phyloP scores from a whole-genome alignment of 164 flowering plant genomes.

The Litsea cubeba region DNA sequence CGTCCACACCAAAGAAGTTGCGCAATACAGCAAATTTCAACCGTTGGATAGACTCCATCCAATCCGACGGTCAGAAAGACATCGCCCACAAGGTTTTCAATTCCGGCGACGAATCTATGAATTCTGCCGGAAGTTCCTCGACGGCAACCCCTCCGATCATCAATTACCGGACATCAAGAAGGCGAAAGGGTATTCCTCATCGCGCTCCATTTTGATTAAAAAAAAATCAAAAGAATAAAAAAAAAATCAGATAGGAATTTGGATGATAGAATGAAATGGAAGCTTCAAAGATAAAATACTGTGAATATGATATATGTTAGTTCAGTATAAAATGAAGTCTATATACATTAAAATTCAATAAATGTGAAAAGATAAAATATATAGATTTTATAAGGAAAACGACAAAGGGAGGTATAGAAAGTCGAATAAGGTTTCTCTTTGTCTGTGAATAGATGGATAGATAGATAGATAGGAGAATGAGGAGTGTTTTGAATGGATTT shows the following conservation, averaged over 20 bases:
- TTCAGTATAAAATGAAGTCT: background rate
- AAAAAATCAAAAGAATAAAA: background rate
- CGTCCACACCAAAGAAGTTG: slow-evolving; percentile 45
- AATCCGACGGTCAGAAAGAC: slow-evolving; percentile 10
- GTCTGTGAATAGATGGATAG: background rate
- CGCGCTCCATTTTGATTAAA: slow-evolving; percentile 46
- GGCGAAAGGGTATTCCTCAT: slow-evolving; percentile 74
- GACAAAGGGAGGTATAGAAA: background rate
- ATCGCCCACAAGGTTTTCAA: slow-evolving; percentile 17
- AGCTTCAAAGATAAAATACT: background rate
- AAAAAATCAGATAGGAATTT: background rate
- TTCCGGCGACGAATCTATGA: slow-evolving; percentile 36
- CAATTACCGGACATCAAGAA: slow-evolving; percentile 41
- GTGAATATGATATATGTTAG: too few species aligned
- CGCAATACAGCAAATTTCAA: slow-evolving; percentile 24
- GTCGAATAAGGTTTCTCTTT: background rate
- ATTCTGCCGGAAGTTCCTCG: slow-evolving; percentile 22
- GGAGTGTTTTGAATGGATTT: background rate
- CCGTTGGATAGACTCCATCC: slow-evolving; percentile 28
- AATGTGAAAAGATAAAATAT: slow-evolving; percentile 8
- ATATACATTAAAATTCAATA: slow-evolving; percentile 3
- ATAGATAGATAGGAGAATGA: background rate
- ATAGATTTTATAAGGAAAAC: background rate
- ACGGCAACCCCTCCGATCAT: slow-evolving; percentile 56
- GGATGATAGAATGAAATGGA: slow-evolving; percentile 6